Evolutionary conservation across 2,329 filamentous ascomycete species (phyloP), one percentile per base, ranked within the genome.

Genomic region (Pseudodiploospora longispora): DNA sequence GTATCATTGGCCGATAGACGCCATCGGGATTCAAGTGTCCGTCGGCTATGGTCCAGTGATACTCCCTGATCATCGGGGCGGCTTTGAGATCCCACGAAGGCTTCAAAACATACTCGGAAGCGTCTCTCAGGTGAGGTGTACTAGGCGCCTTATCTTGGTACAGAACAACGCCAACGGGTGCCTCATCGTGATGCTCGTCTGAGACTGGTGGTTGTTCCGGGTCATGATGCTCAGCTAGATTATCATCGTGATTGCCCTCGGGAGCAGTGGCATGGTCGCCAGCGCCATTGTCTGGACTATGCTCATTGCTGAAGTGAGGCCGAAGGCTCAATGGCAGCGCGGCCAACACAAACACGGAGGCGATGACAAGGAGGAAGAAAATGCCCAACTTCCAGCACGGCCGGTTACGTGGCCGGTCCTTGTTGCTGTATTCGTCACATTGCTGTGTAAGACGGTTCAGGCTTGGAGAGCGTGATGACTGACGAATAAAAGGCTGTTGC

Each of bases 21-120:
- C 76, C 81, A 52, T 85, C 78, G 0, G 81, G 82, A 42, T 79
- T 81, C 36, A 77, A 69, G 0, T 69, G 64, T 30, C 74, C 73
- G 47, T 83, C 76, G 7, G 64, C 58, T 30, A 86, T 73, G 0
- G 66, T 74, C 80, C 80, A 85, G 48, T 72, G 63, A 53, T 80
- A 82, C 49, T 76, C 71, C 52, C 82, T 70, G 2, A 67, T 70
- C 10, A 67, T 69, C 0, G 73, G 69, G 3, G 67, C 51, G 0
- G 74, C 70, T 12, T 65, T 38, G 48, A 71, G 70, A 47, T 82
- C 61, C 82, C 82, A 86, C 2, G 63, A 51, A 0, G 69, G 56
- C 41, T 75, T 66, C 10, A 87, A 66, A 4, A 80, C 59, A 47
- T 86, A 83, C 40, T 81, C 74, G 1, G 64, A 60, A 2, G 63